Evolutionary conservation across 495 filamentous ascomycete species (phyloP), one percentile per base, ranked within the genome.

Genomic region (Jackrogersella minutella): DNA sequence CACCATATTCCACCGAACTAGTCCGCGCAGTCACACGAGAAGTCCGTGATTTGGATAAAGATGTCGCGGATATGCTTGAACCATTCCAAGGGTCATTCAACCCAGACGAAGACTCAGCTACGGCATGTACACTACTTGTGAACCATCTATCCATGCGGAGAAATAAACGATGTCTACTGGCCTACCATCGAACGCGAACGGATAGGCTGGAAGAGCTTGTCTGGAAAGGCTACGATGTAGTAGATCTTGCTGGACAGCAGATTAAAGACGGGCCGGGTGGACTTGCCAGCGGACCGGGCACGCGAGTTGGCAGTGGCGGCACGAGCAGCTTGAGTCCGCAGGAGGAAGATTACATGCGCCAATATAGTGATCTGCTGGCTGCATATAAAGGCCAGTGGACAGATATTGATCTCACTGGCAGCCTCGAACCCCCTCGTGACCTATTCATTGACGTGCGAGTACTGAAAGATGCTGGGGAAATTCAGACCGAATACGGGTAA

Each of bases 311-410:
- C 14, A 75, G 78, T 52, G 77, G 76, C 31, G 74, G 75, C 10
- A 80, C 85, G 56, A 97, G 89, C 77, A 96, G 90, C 65, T 79
- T 99, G 52, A 97, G 93, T 74, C 94, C 96, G 1, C 95, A 99
- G 75, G 96, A 99, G 76, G 95, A 97, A 76, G 96, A 98, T 73
- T 98, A 97, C 76, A 89, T 96, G 36, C 83, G 94, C 53, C 88
- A 91, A 73, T 98, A 96, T 73, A 87, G 88, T 52, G 96, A 99
- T 72, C 84, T 99, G 71, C 80, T 99, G 40, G 92, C 95, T 19
- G 92, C 93, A 13, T 97, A 96, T 78, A 99, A 99, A 77, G 96
- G 96, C 0, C 93, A 97, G 69, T 99, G 95, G 94, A 98, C 94
- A 19, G 96, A 99, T 77, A 89, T 99, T 53, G 96, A 99, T 77